Conservation (phyloP, 208 protist genomes). For the Trypanosoma lewisi region DNA sequence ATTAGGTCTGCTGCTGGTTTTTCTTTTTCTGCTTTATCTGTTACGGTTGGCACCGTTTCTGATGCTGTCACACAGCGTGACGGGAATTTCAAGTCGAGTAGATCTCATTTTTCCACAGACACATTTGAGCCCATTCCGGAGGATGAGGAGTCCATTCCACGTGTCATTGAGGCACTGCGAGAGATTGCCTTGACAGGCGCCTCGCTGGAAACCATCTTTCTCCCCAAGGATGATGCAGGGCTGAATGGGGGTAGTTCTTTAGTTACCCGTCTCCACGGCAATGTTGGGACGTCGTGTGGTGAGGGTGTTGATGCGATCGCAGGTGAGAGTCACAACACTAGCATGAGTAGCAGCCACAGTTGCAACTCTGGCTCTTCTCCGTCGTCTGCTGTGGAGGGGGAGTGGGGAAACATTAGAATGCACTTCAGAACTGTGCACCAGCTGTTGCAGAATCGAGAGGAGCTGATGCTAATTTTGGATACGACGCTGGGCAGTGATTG, state of each 20-base stretch:
- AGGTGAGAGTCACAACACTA: background rate
- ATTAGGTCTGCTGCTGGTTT: background rate
- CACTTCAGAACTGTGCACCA: conserved; percentile 32
- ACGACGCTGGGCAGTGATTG: conserved; percentile 36
- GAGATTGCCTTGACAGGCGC: conserved; percentile 50
- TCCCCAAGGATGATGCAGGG: background rate
- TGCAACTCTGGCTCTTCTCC: background rate
- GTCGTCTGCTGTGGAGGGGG: conserved; percentile 8
- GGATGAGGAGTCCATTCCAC: conserved; percentile 27
- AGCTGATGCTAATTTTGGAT: conserved; percentile 44
- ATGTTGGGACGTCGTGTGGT: too few species aligned
- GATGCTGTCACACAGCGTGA: background rate
- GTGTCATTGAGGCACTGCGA: conserved; percentile 40
- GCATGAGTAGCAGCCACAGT: background rate
- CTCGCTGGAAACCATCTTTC: conserved; percentile 25
- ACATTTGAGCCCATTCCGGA: conserved; percentile 44
- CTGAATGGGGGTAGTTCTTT: background rate
- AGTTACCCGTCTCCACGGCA: too few species aligned
- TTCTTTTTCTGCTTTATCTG: background rate
- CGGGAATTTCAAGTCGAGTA: background rate
- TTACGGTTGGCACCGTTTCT: background rate
- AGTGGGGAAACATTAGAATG: conserved; percentile 45
- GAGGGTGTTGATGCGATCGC: background rate
- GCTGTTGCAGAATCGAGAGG: conserved; percentile 41
- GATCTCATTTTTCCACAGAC: background rate